These are phyloP conservation scores for Solanum neorickii DNA, from an alignment of 257 asterid genomes.

Conservation along the genomic window DNA sequence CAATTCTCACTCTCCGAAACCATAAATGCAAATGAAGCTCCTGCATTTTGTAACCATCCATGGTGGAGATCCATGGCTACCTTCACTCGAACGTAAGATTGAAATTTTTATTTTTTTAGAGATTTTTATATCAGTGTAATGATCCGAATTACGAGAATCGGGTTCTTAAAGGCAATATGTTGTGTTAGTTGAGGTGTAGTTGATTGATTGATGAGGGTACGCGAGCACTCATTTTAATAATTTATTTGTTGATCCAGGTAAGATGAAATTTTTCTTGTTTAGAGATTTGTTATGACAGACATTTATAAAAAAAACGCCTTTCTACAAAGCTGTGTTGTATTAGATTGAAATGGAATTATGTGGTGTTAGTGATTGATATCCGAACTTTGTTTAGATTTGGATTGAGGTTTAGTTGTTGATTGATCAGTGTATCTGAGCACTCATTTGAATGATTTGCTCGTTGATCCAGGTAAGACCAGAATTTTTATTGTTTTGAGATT, in stretches of 20 bases:
- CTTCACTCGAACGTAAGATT: constrained; percentile 72
- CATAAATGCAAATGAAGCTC: constrained; percentile 17
- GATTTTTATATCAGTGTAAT: not conserved
- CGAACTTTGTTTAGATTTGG: not conserved
- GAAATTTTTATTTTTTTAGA: not conserved
- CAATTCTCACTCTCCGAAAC: constrained; percentile 37
- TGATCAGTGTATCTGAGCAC: not conserved
- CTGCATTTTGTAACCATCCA: constrained; percentile 20
- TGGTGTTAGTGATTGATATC: not conserved
- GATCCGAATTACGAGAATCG: not conserved
- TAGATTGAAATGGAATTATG: not conserved
- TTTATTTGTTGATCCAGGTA: not conserved
- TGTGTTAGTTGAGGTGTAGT: not conserved
- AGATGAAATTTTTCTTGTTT: not conserved
- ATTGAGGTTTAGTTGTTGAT: not conserved
- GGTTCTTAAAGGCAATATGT: not conserved
- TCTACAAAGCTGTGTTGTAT: not conserved
- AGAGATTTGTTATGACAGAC: not conserved
- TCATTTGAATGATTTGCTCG: not conserved
- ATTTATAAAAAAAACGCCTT: not conserved
- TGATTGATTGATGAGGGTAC: not conserved
- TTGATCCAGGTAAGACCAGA: not conserved
- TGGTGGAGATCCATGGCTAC: constrained; percentile 99
- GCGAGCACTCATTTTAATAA: not conserved
- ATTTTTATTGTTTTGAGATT: not conserved